Conservation (phyloP, 192 early-diverging fungal genomes). For the Coemansia sp. region DNA sequence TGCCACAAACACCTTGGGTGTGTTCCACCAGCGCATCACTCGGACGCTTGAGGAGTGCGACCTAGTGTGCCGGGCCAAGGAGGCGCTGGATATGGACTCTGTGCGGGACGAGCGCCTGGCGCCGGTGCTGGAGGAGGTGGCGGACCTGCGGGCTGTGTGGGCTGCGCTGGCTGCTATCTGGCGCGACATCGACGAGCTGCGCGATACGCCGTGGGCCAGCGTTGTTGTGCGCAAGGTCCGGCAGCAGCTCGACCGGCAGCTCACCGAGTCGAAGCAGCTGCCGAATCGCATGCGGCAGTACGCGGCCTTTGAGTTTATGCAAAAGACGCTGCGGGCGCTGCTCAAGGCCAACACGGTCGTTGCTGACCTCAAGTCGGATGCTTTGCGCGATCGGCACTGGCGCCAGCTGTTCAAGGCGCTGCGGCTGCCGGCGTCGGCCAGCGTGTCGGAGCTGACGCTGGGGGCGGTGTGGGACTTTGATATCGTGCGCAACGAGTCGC, state of each 20-base stretch:
- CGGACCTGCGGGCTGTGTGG: slow-evolving; percentile 94
- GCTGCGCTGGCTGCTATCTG: slow-evolving; percentile 75
- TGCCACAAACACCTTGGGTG: slow-evolving; percentile 76
- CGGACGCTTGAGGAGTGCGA: slow-evolving; percentile 83
- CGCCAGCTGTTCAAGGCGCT: slow-evolving; percentile 85
- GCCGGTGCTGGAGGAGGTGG: slow-evolving; percentile 87
- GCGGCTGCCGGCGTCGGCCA: slow-evolving; percentile 64
- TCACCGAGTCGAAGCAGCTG: slow-evolving; percentile 84
- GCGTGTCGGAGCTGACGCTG: slow-evolving; percentile 82
- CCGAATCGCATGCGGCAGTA: slow-evolving; percentile 97
- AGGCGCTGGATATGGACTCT: slow-evolving; percentile 85
- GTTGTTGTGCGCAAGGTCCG: slow-evolving; percentile 89
- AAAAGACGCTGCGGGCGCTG: slow-evolving; percentile 75
- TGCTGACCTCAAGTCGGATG: slow-evolving; percentile 92
- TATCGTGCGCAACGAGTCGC: slow-evolving; percentile 79
- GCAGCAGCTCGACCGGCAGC: slow-evolving; percentile 77
- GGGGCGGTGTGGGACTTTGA: slow-evolving; percentile 96
- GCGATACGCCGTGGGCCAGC: slow-evolving; percentile 83
- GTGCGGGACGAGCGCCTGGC: slow-evolving; percentile 67
- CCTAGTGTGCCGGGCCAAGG: slow-evolving; percentile 86
- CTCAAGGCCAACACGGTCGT: slow-evolving; percentile 80
- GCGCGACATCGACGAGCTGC: slow-evolving; percentile 77
- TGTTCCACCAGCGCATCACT: slow-evolving; percentile 81
- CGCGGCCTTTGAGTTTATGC: slow-evolving; percentile 92
- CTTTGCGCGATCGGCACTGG: slow-evolving; percentile 97